Base-by-base conservation (phyloP, 164 flowering plant genomes). In the Dillenia suffruticosa region DNA sequence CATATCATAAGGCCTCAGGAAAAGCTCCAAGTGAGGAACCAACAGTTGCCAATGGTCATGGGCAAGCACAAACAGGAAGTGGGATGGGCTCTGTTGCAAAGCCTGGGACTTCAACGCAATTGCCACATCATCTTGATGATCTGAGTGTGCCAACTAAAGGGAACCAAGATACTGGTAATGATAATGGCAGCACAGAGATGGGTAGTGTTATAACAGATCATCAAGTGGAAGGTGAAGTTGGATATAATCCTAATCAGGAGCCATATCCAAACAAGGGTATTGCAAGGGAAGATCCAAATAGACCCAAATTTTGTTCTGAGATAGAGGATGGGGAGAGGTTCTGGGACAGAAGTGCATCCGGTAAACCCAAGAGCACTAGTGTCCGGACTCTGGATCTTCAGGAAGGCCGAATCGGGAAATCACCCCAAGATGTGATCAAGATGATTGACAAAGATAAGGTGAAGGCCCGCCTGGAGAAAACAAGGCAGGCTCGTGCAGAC, bases 361-460 rank as follows among this genome's bases (percentile, higher is more conserved):
- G 40, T 32, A 32, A 4, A 32, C 40, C 40, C 40, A 32, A 32
- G 40, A 0, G 40, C 40, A 32, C 40, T 32, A 7, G 48, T 57
- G 73, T 76, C 32, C 70, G 79, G 56, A 75, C 70, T 67, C 24
- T 68, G 68, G 82, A 80, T 1, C 15, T 43, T 32, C 69, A 81
- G 13, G 90, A 87, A 62, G 81, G 76, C 24, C 58, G 71, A 61
- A 50, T 71, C n/a, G 70, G 81, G 10, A 78, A 77, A 62, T 81
- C 90, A 12, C 89, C 95, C 5, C 80, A 76, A 19, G 95, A 87
- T 48, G 83, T 76, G 46, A 74, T 86, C 8, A 81, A 76, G 62
- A 84, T 67, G 81, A 65, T 88, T 32, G 90, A 86, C 71, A 84
- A 72, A 60, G 93, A 90, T 66, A 93, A 84, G 74, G 72, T 90